phyloP scores from a whole-genome alignment of 164 flowering plant genomes.

The Annona squamosa region DNA sequence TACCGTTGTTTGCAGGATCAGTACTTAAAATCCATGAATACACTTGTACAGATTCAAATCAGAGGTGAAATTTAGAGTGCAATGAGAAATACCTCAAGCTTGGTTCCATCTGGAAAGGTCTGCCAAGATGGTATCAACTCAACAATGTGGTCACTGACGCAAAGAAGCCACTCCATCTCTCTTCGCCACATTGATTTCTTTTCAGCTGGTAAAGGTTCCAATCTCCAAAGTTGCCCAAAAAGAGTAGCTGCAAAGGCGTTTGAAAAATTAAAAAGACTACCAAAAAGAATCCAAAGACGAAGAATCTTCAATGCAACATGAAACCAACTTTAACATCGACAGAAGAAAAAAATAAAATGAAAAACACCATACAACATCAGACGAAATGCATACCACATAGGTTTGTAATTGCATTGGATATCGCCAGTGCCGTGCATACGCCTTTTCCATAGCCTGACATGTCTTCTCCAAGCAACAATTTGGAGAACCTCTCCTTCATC shows the following conservation, averaged over 20 bases:
- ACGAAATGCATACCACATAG: constrained; percentile 53
- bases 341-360: background rate
- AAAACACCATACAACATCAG: background rate
- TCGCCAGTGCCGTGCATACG: constrained; percentile 72
- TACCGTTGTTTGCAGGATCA: background rate
- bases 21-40: background rate
- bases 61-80: background rate
- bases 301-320: background rate
- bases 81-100: constrained; percentile 61
- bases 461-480: constrained; percentile 92
- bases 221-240: constrained; percentile 94
- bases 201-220: constrained; percentile 68
- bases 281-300: background rate
- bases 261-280: background rate
- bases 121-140: constrained; percentile 89
- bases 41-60: background rate
- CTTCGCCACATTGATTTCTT: constrained; percentile 91
- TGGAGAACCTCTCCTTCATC: constrained; percentile 95
- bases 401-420: constrained; percentile 89
- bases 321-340: background rate
- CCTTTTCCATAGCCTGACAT: constrained; percentile 98
- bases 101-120: constrained; percentile 81
- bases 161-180: constrained; percentile 92
- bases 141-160: constrained; percentile 85
- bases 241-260: constrained; percentile 47